Base-by-base conservation (phyloP, 768 basidiomycete genomes). In the Tephrocybe sp. region DNA sequence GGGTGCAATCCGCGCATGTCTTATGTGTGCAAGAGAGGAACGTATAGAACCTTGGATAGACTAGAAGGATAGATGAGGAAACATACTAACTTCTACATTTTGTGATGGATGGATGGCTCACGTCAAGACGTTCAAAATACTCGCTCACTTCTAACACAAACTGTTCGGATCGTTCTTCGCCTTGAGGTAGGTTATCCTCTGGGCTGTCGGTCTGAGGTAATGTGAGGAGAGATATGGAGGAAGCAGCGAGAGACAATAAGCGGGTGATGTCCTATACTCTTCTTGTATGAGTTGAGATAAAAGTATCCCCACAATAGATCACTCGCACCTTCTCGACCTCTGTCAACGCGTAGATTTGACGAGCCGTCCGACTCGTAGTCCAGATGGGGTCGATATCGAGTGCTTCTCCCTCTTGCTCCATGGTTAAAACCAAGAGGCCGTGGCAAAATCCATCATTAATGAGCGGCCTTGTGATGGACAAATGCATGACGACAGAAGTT, bases 91-190 rank as follows among this genome's bases (percentile, higher is more conserved):
- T 9, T 12, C 18, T 38, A 18, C 19, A 9, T 6, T 16, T 15
- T 18, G 12, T 11, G 16, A 7, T 36, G 37, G 7, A 38, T 19
- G 4, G 2, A 6, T 49, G 6, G 67, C 72, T 53, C 58, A 91
- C 89, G 63, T 92, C 84, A 8, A 91, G 73, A 22, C 85, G 82
- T 57, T 90, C 84, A 60, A 91, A 92, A 65, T 91, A 91, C 61
- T 90, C 86, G 71, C 84, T 85, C 44, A 87, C 87, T 70, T 91
- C 87, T 34, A 86, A 74, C 33, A 91, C 89, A 56, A 92, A 91
- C 59, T 89, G 86, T 61, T 91, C 88, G 12, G 87, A 89, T 29
- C 89, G 76, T 65, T 92, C 89, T 52, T 85, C 89, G 33, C 88
- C 89, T 58, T 86, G 84, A 2, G 88, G 88, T 7, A 91, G 74